phyloP scores from a whole-genome alignment of 208 protist species.

The Endotrypanum monterogeii region DNA sequence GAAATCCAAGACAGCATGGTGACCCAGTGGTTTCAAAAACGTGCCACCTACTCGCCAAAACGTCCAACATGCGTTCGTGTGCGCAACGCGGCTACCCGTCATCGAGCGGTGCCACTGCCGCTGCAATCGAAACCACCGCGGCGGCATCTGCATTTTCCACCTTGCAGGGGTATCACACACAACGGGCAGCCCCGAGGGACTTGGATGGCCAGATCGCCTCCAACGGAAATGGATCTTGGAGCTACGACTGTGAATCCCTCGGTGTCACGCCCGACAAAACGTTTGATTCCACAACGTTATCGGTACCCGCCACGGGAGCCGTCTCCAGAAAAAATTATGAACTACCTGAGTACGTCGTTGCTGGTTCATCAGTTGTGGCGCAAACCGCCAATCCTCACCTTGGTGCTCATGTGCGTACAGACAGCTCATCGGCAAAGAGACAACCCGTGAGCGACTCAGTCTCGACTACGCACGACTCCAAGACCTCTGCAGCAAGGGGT shows the following conservation, averaged over 20 bases:
- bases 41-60: constrained; percentile 6
- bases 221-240: background rate
- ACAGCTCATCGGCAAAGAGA: background rate
- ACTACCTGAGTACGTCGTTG: background rate
- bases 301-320: background rate
- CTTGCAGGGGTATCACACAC: background rate
- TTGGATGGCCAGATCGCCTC: background rate
- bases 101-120: background rate
- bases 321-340: background rate
- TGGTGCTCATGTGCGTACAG: background rate
- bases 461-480: background rate
- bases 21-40: background rate
- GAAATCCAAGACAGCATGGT: background rate
- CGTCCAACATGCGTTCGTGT: constrained; percentile 2
- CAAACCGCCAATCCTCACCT: background rate
- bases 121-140: background rate
- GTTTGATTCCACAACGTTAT: background rate
- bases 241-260: background rate
- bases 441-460: background rate
- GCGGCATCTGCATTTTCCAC: background rate
- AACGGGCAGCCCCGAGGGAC: background rate
- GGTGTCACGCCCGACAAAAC: background rate
- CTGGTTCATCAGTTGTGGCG: too few relatives aligned
- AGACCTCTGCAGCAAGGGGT: background rate
- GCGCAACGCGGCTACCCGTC: background rate